Base-by-base conservation (phyloP, 2,329 filamentous ascomycete genomes). In the Fonsecaea pedrosoi region DNA sequence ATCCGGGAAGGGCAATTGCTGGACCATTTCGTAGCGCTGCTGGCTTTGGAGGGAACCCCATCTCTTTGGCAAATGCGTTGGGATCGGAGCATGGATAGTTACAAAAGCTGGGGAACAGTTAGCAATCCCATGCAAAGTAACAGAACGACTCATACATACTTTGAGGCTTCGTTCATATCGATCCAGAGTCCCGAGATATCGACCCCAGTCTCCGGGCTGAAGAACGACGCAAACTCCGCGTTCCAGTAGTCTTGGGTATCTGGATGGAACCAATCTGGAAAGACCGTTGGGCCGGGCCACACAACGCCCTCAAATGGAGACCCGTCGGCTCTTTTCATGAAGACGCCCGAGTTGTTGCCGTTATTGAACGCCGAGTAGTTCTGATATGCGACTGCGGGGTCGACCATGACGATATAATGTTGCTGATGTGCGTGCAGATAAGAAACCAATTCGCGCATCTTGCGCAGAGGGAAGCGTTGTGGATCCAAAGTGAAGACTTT, bases 101-200 rank as follows among this genome's bases (percentile, higher is more conserved):
- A 74, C 85, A 87, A 48, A 85, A 82, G 70, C 63, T 65, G 55
- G 18, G 7, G 15, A 38, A 38, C 5, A 35, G 37, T 56, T n/a
- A 60, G 38, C 53, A 61, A 25, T 12, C 4, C 10, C 5, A 13
- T 15, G 34, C 8, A 18, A 15, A 61, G 21, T 40, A 15, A 34
- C n/a, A 30, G 30, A 8, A 21, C 21, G n/a, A 6, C n/a, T 25
- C 38, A 35, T 25, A 25, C 38, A 35, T 25, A 25, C 25, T 82
- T 84, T 4, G 82, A 77, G 2, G 80, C 82, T 73, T 88, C 85
- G 66, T 87, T 88, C 85, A 90, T 87, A 72, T 92, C 90, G 70
- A 92, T 91, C 89, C 90, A 94, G 1, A 94, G 81, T 1, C 86
- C 91, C 68, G 94, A 91, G 57, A 94, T 89, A 70, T 94, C 86